Base-by-base conservation (phyloP, 2,329 filamentous ascomycete genomes). In the Colletotrichum euphorbiae region DNA sequence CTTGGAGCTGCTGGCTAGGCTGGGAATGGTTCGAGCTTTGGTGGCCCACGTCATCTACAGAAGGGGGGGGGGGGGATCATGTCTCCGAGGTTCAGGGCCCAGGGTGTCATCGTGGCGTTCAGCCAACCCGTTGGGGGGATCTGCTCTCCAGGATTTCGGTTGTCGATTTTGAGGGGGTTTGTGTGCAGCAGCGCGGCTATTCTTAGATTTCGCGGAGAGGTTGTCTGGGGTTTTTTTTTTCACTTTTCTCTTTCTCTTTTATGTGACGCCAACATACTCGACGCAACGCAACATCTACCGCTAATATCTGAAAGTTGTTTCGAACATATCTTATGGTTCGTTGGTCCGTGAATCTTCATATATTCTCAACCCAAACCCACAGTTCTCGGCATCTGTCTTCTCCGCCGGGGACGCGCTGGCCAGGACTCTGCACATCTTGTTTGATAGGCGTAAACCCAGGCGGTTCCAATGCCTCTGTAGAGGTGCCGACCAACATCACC, bases 111-210 rank as follows among this genome's bases (percentile, higher is more conserved):
- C 56, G 67, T 19, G 62, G 56, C 67, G 33, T 58, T 48, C 21
- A 58, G 59, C 60, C 60, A 64, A 40, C 52, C 62, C 50, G 50
- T 50, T 40, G 48, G 50, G 66, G 66, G 67, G 62, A 69, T 69
- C 67, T 69, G 56, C 63, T 67, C 62, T 69, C 67, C 67, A 69
- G 67, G 67, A 67, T 67, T 62, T 67, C 67, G 62, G 63, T 61
- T 61, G 55, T 62, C 36, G 62, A 69, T 62, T 67, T 52, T 56
- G 28, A 2, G 7, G 54, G 54, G 61, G 46, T 59, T 61, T 56
- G 50, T 52, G 50, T 67, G 67, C 66, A 55, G 45, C 58, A 56
- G 11, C 62, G 43, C 67, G 50, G 62, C 67, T 69, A 67, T 67
- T 66, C 55, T 67, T 69, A 67, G 67, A 69, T 36, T 36, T 21